A percentile compares a stretch with the other conserved stretches of the same genome.
Evolutionary conservation across 1,139 yeast species (phyloP).

Genomic region (Hemisphaericaspora xylofermentans): DNA sequence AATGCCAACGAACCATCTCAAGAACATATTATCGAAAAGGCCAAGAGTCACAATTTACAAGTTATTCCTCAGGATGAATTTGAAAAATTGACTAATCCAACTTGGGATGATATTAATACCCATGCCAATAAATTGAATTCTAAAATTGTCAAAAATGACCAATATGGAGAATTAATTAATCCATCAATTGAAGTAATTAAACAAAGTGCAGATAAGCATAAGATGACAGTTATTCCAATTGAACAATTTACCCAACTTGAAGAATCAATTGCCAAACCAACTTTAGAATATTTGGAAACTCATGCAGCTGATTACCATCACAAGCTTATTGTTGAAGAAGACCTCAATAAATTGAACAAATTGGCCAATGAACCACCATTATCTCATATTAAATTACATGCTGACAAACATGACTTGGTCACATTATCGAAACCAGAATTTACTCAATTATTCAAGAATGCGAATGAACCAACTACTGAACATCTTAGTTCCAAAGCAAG

Average conservation of each 20-base stretch:
- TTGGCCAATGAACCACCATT: constrained; percentile 34
- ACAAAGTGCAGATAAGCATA: constrained; percentile 16
- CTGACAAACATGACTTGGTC: constrained; percentile 36
- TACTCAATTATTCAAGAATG: constrained; percentile 33
- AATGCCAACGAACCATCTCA: constrained; percentile 21
- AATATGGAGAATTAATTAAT: constrained; percentile 18
- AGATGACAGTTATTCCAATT: constrained; percentile 16
- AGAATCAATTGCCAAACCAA: constrained; percentile 21
- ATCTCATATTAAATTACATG: constrained; percentile 34
- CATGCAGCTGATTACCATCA: constrained; percentile 13
- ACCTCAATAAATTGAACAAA: constrained; percentile 19
- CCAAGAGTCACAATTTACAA: constrained; percentile 13
- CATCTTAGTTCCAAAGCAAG: constrained; percentile 21
- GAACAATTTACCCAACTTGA: constrained; percentile 15
- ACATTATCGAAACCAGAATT: constrained; percentile 36
- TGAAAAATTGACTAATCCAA: constrained; percentile 10
- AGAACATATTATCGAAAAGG: constrained; percentile 31
- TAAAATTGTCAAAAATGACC: constrained; percentile 16
- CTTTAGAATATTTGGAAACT: constrained; percentile 26
- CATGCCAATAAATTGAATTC: constrained; percentile 16
- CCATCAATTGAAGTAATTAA: constrained; percentile 23
- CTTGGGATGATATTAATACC: background rate
- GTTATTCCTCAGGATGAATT: constrained; percentile 13
- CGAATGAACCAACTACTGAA: constrained; percentile 35
- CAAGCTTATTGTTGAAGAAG: constrained; percentile 12